Evolutionary conservation across 805 yeast genomes (phyloP), one percentile per base, ranked within the genome.

Genomic region (Saturnispora hagleri): DNA sequence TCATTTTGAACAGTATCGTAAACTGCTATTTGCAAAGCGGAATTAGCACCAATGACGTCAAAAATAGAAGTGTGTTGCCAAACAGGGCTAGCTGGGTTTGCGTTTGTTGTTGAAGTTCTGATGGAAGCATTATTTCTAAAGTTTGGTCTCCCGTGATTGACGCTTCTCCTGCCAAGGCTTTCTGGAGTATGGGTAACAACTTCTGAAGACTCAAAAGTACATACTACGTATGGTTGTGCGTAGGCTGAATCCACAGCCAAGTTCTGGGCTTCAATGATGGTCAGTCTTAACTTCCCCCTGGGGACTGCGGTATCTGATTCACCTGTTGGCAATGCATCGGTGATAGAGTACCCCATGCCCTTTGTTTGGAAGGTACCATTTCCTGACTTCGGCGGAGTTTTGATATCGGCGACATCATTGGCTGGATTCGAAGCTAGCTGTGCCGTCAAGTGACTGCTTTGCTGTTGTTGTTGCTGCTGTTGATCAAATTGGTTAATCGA

Each of bases 41-140:
- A 83, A 59, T 77, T 81, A 42, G 84, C 81, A 17, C 91, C 95
- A 41, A 89, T 80, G 44, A 93, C 96, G 66, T 91, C 99, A 64
- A 93, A 91, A 12, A 81, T 80, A 13, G 97, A 91, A 64, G 89
- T 89, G 67, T 90, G 96, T 63, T 87, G 86, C 96, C 97, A 91
- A 33, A 77, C 72, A 15, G 97, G 96, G 63, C 84, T 84, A 15
- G 82, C 64, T 5, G 69, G 71, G 54, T 69, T 61, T 15, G 54
- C 43, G 36, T 41, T 50, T 17, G 40, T 42, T 12, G 51, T 47
- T 61, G 67, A 5, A 60, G 58, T 57, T 60, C 58, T 57, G 20
- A 61, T 47, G 4, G 66, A 64, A 45, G 66, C 67, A 50, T 62
- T 55, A 43, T 54, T 59, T 41, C 40, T 46, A 38, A 46, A 27